These are phyloP conservation scores for Cadophora luteo-olivacea DNA, from an alignment of 2,329 filamentous ascomycete genomes.

Conservation along the genomic window DNA sequence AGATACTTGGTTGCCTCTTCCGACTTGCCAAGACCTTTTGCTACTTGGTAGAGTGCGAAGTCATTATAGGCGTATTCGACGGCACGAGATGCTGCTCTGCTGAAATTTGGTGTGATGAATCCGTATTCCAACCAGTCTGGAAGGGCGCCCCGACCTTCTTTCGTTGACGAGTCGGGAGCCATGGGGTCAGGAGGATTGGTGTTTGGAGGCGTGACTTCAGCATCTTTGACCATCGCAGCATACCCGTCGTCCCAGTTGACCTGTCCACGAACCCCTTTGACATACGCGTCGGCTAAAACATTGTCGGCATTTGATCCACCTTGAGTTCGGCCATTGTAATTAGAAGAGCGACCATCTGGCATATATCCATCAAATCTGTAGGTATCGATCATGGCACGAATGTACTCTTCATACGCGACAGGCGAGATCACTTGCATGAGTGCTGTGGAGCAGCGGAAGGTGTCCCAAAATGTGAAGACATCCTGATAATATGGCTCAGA, in stretches of 20 bases:
- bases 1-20: slow-evolving; percentile 65
- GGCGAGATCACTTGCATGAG: slow-evolving; percentile 72
- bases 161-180: slow-evolving; percentile 64
- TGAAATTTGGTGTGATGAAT: slow-evolving; percentile 68
- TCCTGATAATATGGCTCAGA: slow-evolving; percentile 74
- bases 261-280: slow-evolving; percentile 66
- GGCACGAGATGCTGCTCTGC: slow-evolving; percentile 66
- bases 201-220: slow-evolving; percentile 66
- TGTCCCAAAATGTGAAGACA: slow-evolving; percentile 72
- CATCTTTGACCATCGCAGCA: slow-evolving; percentile 60
- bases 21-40: slow-evolving; percentile 55
- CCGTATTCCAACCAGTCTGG: slow-evolving; percentile 71
- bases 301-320: slow-evolving; percentile 76
- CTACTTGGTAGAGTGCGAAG: slow-evolving; percentile 68
- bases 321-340: slow-evolving; percentile 72
- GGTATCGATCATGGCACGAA: slow-evolving; percentile 58
- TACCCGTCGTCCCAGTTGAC: slow-evolving; percentile 44
- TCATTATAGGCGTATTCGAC: slow-evolving; percentile 75
- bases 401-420: slow-evolving; percentile 65
- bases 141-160: slow-evolving; percentile 71
- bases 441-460: slow-evolving; percentile 66
- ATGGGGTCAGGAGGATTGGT: slow-evolving; percentile 61
- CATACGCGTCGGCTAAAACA: slow-evolving; percentile 73
- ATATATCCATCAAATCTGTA: slow-evolving; percentile 62
- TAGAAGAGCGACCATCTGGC: slow-evolving; percentile 70